Percentiles rank a stretch among this genome's conserved stretches.
phyloP scores from a whole-genome alignment of 73 alveolate species.

The Paramecium biaurelia region DNA sequence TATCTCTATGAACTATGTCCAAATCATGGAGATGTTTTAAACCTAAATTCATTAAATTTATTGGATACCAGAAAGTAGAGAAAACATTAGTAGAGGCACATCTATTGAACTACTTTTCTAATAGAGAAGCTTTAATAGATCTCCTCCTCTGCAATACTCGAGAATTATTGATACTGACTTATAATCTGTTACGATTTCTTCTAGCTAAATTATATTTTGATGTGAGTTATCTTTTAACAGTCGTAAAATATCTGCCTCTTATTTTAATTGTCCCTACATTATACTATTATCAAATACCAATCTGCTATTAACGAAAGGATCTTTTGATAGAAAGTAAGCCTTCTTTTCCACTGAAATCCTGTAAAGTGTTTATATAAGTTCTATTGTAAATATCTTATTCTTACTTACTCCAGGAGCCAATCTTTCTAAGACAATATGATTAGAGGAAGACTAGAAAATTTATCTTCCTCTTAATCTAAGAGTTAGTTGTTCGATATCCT shows the following conservation, averaged over 20 bases:
- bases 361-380: neutral
- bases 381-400: neutral
- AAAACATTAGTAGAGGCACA: neutral
- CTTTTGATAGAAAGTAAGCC: neutral
- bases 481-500: neutral
- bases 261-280: neutral
- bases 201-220: neutral
- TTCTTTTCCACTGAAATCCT: neutral
- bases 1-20: neutral
- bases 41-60: neutral
- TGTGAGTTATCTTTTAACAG: neutral
- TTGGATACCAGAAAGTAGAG: neutral
- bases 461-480: neutral
- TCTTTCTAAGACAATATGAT: neutral
- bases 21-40: neutral
- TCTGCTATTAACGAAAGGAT: neutral
- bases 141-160: constrained; percentile 34
- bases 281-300: neutral
- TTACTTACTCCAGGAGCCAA: neutral
- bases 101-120: neutral
- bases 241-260: constrained; percentile 15
- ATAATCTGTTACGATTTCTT: neutral
- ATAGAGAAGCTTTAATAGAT: neutral
- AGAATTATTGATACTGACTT: neutral
- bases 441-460: neutral